Conservation (phyloP, 208 protist species). For the Leishmania major region DNA sequence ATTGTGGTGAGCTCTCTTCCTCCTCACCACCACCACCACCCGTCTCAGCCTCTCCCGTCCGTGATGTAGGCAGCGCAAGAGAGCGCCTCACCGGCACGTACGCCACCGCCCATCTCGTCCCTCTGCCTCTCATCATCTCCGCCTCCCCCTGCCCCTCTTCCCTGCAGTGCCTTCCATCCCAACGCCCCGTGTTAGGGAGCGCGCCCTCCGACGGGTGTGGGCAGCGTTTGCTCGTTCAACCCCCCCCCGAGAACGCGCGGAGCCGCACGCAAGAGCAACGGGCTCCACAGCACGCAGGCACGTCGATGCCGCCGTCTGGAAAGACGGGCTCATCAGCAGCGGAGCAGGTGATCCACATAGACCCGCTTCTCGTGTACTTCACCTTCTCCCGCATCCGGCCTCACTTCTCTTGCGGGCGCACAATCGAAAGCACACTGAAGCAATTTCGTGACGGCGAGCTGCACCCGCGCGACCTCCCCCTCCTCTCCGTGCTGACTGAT, state of each 20-base stretch:
- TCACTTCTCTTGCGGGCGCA: slow-evolving; percentile 82
- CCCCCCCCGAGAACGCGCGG: not conserved
- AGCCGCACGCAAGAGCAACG: not conserved
- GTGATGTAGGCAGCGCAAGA: not conserved
- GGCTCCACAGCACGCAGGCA: not conserved
- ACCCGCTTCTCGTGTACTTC: slow-evolving; percentile 79
- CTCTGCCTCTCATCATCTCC: not conserved
- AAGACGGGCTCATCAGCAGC: slow-evolving; percentile 4
- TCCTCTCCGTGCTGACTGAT: slow-evolving; percentile 73
- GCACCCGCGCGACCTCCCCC: slow-evolving; percentile 59
- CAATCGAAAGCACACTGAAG: slow-evolving; percentile 71
- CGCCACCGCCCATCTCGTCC: not conserved
- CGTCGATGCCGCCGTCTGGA: not conserved
- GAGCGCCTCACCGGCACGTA: not conserved
- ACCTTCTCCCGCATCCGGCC: slow-evolving; percentile 87
- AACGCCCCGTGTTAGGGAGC: not conserved
- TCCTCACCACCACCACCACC: no score
- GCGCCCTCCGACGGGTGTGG: not conserved
- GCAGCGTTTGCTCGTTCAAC: not conserved
- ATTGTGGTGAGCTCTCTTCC: not conserved
- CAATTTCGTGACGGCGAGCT: slow-evolving; percentile 62
- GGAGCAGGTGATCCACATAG: slow-evolving; percentile 43
- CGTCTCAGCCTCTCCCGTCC: not conserved
- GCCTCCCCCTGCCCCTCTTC: not conserved
- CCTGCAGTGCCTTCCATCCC: not conserved